Evolutionary conservation across 2,329 filamentous ascomycete species (phyloP).

Genomic region (Cladosporium sphaerospermum): DNA sequence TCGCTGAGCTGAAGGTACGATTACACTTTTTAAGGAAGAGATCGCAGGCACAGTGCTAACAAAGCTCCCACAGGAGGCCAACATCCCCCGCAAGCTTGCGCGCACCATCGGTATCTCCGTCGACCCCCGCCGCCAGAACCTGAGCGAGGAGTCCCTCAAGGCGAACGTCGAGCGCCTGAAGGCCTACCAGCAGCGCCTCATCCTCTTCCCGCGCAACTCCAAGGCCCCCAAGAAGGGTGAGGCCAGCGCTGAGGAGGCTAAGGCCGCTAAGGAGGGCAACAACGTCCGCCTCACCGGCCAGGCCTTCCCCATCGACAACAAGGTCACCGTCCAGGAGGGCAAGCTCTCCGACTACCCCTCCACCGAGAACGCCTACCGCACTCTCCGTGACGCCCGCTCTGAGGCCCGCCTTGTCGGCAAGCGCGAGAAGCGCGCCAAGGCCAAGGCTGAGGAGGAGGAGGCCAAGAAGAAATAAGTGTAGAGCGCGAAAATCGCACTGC

Average conservation of each 20-base stretch:
- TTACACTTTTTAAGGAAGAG: not conserved
- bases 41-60: slow-evolving; percentile 10
- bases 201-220: slow-evolving; percentile 93
- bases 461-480: slow-evolving; percentile 69
- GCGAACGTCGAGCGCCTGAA: slow-evolving; percentile 96
- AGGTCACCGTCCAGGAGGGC: slow-evolving; percentile 70
- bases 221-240: slow-evolving; percentile 93
- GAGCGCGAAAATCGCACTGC: slow-evolving; percentile 4
- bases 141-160: slow-evolving; percentile 89
- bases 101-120: slow-evolving; percentile 95
- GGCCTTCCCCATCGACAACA: slow-evolving; percentile 67
- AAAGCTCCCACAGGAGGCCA: slow-evolving; percentile 63
- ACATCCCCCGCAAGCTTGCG: slow-evolving; percentile 88
- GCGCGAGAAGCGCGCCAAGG: slow-evolving; percentile 89
- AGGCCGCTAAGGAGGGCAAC: slow-evolving; percentile 55
- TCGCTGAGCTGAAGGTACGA: slow-evolving; percentile 92
- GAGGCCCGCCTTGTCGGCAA: slow-evolving; percentile 75
- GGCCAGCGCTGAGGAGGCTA: slow-evolving; percentile 75
- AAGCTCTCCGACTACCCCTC: slow-evolving; percentile 63
- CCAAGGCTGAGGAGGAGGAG: slow-evolving; percentile 75
- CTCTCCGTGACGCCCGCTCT: slow-evolving; percentile 76
- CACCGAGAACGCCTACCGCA: slow-evolving; percentile 81
- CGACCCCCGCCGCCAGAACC: slow-evolving; percentile 94
- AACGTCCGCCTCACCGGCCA: slow-evolving; percentile 36
- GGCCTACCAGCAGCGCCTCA: slow-evolving; percentile 92